These are phyloP conservation scores for Neonectria magnoliae DNA, from an alignment of 2,329 filamentous ascomycete genomes.

Conservation along the genomic window DNA sequence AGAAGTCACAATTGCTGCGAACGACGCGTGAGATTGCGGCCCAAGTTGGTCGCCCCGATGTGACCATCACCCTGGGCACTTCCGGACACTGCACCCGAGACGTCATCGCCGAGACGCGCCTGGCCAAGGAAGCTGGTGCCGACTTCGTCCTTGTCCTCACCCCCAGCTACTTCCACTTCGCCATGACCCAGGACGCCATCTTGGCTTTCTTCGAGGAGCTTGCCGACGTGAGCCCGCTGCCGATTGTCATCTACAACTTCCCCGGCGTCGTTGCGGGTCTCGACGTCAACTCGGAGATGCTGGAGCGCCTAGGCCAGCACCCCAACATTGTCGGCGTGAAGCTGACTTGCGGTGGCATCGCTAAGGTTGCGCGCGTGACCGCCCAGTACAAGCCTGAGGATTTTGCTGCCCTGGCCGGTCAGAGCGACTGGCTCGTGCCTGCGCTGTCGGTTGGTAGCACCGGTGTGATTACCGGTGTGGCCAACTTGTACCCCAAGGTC, in stretches of 20 bases:
- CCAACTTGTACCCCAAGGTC: conserved; percentile 70
- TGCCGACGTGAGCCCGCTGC: conserved; percentile 67
- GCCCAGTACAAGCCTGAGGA: conserved; percentile 59
- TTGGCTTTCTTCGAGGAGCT: conserved; percentile 69
- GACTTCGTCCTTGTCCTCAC: conserved; percentile 75
- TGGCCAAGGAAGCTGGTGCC: conserved; percentile 70
- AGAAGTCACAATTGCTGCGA: conserved; percentile 69
- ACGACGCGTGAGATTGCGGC: conserved; percentile 70
- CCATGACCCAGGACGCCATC: conserved; percentile 69
- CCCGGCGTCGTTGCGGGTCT: conserved; percentile 73
- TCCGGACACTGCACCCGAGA: conserved; percentile 73
- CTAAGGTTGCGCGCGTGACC: conserved; percentile 72
- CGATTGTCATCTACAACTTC: conserved; percentile 79
- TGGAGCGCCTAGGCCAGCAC: conserved; percentile 66
- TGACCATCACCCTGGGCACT: conserved; percentile 74
- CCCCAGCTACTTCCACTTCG: conserved; percentile 76
- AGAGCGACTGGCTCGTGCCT: conserved; percentile 76
- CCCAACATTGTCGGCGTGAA: conserved; percentile 76
- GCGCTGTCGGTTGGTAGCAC: conserved; percentile 67
- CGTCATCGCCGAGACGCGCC: conserved; percentile 70
- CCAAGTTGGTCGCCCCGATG: conserved; percentile 61
- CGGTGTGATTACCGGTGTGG: conserved; percentile 71
- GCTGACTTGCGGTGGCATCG: conserved; percentile 78
- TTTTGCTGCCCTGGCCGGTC: conserved; percentile 75
- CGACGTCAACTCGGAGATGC: conserved; percentile 74